Conservation (phyloP, 306 rosid species). For the Oemleria cerasiformis region DNA sequence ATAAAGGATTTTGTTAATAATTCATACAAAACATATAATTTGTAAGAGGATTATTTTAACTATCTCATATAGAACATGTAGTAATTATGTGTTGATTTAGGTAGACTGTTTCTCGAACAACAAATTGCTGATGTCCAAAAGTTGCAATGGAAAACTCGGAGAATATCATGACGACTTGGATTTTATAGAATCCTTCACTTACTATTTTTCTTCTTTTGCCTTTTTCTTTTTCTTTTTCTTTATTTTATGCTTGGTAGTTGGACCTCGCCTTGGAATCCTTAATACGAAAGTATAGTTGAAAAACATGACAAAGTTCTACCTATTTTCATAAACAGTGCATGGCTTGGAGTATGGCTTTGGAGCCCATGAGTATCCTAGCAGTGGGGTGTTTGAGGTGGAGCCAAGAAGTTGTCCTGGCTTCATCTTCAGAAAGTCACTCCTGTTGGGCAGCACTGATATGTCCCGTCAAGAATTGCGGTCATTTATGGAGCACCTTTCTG, state of each 20-base stretch:
- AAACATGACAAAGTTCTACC: conserved; percentile 27
- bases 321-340: conserved; percentile 56
- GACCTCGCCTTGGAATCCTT: not conserved
- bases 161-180: not conserved
- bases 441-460: conserved; percentile 82
- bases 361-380: conserved; percentile 82
- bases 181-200: not conserved
- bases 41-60: not conserved
- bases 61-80: not conserved
- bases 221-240: not conserved
- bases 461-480: conserved; percentile 64
- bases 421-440: conserved; percentile 74
- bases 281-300: not conserved
- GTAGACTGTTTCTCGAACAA: not conserved
- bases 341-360: conserved; percentile 89
- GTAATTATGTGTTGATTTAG: not conserved
- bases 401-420: conserved; percentile 96
- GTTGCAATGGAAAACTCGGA: not conserved
- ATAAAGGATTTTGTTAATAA: not conserved
- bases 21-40: not conserved
- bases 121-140: not conserved
- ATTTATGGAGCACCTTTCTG: conserved; percentile 74
- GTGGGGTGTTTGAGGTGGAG: conserved; percentile 96
- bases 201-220: not conserved
- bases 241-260: not conserved